Percentiles rank a stretch among this genome's conserved stretches.
phyloP scores from a whole-genome alignment of 1,284 basidiomycete species.

The Trametes hirsuta region DNA sequence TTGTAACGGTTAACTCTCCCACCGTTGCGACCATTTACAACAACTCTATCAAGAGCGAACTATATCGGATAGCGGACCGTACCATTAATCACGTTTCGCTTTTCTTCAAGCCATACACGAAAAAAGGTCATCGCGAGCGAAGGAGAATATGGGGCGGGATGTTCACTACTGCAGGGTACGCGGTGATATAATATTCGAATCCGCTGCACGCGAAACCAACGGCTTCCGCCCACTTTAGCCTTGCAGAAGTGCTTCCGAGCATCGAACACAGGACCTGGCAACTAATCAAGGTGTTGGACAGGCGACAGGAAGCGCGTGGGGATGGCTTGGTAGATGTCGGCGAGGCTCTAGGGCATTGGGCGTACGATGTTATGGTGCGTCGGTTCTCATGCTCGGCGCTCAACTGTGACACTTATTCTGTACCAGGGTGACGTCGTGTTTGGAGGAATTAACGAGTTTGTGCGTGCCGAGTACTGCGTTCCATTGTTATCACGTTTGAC shows the following conservation, averaged over 20 bases:
- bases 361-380: neutral
- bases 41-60: neutral
- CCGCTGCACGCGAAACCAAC: neutral
- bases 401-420: neutral
- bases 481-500: neutral
- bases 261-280: neutral
- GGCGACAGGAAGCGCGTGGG: neutral
- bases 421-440: neutral
- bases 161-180: neutral
- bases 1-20: neutral
- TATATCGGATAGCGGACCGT: neutral
- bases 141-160: neutral
- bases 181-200: neutral
- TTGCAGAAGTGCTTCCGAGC: neutral
- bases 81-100: neutral
- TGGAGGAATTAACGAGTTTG: neutral
- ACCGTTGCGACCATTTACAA: neutral
- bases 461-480: neutral
- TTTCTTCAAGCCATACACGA: constrained; percentile 1
- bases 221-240: neutral
- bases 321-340: neutral
- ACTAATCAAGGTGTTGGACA: neutral
- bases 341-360: neutral
- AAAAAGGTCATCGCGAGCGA: neutral
- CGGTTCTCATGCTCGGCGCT: neutral